Base-by-base conservation (phyloP, 805 yeast genomes). In the Brettanomyces sp. region DNA sequence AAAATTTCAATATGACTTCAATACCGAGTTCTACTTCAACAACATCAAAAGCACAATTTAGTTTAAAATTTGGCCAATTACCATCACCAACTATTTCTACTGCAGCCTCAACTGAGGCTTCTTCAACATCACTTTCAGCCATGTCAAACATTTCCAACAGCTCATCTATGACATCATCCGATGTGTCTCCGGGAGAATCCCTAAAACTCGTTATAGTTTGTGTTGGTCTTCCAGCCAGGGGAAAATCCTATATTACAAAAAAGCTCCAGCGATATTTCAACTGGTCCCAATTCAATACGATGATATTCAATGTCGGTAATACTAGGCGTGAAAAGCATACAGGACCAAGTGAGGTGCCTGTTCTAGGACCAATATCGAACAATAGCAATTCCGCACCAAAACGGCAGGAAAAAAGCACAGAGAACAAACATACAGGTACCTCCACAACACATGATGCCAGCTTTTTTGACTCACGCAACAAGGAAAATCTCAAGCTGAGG, bases 161-260 rank as follows among this genome's bases (percentile, higher is more conserved):
- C 25, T 43, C 41, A 6, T 30, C 46, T 4, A 5, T 14, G 32
- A 22, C 42, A 14, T 39, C 42, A 6, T 21, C 42, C 6, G 45
- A 42, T 9, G 24, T 36, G 9, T 14, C 36, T 13, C 24, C 57
- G 14, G 55, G 48, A 44, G 62, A 58, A 47, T 49, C 54, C 6
- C 45, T 64, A 42, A 81, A 80, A 59, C 72, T 81, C 58, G 81
- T 83, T 21, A 74, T 84, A 45, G 79, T 84, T 9, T 71, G 85
- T 65, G 85, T 84, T 9, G 91, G 91, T 0, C 65, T 84, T 33
- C 91, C 91, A 1, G 91, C 91, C 1, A 66, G 84, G 43, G 91
- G 91, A 6, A 84, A 84, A 59, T 79, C 86, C 2, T 80, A 85
- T 49, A 75, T 83, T 44, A 80, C 89, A 32, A 77, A 77, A 49